Base-by-base conservation (phyloP, 257 asterid genomes). In the Voacanga thouarsii region DNA sequence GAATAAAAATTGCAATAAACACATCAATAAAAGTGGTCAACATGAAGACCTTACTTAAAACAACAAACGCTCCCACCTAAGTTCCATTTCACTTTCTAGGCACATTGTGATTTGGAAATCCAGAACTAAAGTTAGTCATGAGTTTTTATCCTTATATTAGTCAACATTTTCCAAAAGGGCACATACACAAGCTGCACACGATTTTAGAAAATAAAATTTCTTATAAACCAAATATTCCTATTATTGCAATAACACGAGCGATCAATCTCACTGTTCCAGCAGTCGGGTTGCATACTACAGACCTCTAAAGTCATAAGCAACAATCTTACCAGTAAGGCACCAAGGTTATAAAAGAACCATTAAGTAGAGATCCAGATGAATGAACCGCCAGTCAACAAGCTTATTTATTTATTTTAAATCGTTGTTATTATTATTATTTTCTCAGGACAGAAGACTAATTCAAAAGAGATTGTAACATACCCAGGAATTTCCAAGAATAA, bases 401-500 rank as follows among this genome's bases (percentile, higher is more conserved):
- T 59, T 59, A 1, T 2, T 7, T 12, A 3, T 7, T 12, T 2
- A 6, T 2, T 59, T n/a, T 6, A 0, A 23, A 23, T 0, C 30
- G 0, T 59, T 59, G 0, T 5, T n/a, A n/a, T n/a, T n/a, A n/a
- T n/a, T n/a, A n/a, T 12, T 15, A 21, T 56, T 56, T 19, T 21
- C 6, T 33, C 12, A 16, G 24, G 71, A 18, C 71, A 6, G 21
- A 24, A 23, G 7, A 21, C 23, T 41, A 39, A 10, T 55, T 71
- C 37, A 63, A 80, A 15, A 47, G 74, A 61, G 33, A 55, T 37
- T 16, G 68, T 57, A 81, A 76, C 85, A 45, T 82, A 88, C 91
- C 89, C 91, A 15, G 98, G 99, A 82, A 95, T 90, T 80, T 88
- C 93, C 74, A 95, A 75, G 85, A 95, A 95, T 77, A 87, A 88